phyloP scores from a whole-genome alignment of 139 green algal genomes.

The Eudorina sp. region DNA sequence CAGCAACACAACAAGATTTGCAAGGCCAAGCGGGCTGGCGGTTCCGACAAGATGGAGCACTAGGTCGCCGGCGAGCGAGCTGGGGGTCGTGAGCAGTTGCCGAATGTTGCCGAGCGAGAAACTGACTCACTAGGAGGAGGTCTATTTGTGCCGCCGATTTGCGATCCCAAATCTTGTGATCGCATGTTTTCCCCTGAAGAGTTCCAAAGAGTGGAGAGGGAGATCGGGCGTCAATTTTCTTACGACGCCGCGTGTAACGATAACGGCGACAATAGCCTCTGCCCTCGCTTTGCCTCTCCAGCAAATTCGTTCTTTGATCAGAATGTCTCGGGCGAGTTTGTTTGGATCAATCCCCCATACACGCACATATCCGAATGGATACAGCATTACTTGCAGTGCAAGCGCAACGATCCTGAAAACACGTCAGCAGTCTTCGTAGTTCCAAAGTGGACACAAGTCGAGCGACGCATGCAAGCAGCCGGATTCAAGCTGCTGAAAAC shows the following conservation, averaged over 20 bases:
- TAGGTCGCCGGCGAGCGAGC: not conserved
- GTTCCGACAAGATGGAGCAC: not conserved
- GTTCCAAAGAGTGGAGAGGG: not conserved
- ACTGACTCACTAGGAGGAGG: not conserved
- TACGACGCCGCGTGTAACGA: not conserved
- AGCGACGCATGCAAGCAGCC: too few relatives aligned
- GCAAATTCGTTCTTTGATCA: not conserved
- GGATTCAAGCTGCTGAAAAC: too few relatives aligned
- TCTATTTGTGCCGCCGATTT: not conserved
- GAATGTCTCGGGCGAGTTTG: not conserved
- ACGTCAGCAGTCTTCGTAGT: too few relatives aligned
- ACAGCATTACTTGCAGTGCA: too few relatives aligned
- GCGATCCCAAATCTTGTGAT: not conserved
- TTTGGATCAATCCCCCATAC: too few relatives aligned
- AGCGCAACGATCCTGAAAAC: too few relatives aligned
- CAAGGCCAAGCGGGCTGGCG: not conserved
- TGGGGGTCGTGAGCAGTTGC: not conserved
- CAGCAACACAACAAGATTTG: not conserved
- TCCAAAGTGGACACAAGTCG: too few relatives aligned
- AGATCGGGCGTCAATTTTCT: not conserved
- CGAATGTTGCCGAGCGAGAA: too few relatives aligned
- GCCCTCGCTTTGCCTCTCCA: not conserved
- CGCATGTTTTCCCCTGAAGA: not conserved
- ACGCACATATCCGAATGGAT: too few relatives aligned
- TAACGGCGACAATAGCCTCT: not conserved